These are phyloP conservation scores for Gyromitra esculenta DNA, from an alignment of 2,329 filamentous ascomycete species.

Conservation along the genomic window DNA sequence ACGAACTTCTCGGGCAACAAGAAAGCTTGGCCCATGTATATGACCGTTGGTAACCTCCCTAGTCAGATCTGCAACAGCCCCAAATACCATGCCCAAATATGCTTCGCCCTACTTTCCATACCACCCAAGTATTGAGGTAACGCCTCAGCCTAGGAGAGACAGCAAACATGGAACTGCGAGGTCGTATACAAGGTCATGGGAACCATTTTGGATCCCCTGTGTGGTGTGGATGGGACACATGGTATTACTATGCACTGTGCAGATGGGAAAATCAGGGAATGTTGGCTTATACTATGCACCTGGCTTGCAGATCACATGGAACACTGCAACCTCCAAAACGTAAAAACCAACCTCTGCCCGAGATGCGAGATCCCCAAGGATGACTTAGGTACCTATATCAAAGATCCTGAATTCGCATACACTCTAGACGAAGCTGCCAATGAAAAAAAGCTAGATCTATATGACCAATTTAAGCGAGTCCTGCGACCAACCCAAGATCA, in stretches of 20 bases:
- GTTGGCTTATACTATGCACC: constrained; percentile 1
- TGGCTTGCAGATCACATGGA: constrained; percentile 33
- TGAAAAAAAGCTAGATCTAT: not conserved
- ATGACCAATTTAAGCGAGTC: not conserved
- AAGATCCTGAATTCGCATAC: not conserved
- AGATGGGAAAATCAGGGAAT: not conserved
- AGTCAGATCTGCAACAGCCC: constrained; percentile 2
- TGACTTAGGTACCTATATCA: not conserved
- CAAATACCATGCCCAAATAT: not conserved
- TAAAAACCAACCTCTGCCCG: not conserved
- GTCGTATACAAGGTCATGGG: not conserved
- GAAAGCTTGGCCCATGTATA: constrained; percentile 30
- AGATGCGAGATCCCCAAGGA: constrained; percentile 1
- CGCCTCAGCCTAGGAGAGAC: not conserved
- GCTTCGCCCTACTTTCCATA: constrained; percentile 24
- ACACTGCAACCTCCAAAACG: constrained; percentile 2
- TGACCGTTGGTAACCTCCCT: constrained; percentile 3
- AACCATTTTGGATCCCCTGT: not conserved
- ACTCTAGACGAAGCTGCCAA: not conserved
- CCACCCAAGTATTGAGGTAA: not conserved
- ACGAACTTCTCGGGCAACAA: not conserved
- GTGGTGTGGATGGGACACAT: not conserved
- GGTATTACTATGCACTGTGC: constrained; percentile 11
- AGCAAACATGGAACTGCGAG: not conserved
- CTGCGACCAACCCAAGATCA: not conserved